Evolutionary conservation across 768 basidiomycete genomes (phyloP), one percentile per base, ranked within the genome.

Genomic region (Cubamyces sp.): DNA sequence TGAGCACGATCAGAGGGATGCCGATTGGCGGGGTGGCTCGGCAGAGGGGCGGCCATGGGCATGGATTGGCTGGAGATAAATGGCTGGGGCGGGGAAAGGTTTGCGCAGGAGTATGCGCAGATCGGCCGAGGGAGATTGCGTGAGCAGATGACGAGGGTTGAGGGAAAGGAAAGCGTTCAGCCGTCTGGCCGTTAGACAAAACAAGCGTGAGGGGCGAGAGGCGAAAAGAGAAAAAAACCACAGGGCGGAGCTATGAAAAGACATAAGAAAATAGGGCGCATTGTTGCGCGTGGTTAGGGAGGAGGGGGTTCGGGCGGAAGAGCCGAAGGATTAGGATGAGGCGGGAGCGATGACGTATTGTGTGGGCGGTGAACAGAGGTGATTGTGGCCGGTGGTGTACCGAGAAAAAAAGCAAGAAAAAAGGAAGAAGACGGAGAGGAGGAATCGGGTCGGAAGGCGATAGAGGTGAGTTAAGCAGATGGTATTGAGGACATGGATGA

Each of bases 41-140:
- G 54, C 54, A 57, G 30, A 26, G n/a, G 54, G 48, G 23, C 39
- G n/a, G 15, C 23, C 54, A 30, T 21, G 54, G 28, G 43, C 28
- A 43, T n/a, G 47, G 60, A 61, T 61, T 60, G 59, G 59, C 57
- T 58, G 57, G 25, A 51, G 49, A 51, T 54, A 50, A 48, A 46
- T 21, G 52, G 59, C 37, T 52, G 41, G 52, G 59, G 52, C 59
- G 50, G 59, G 52, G 34, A 53, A 54, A 48, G 42, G 59, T 52
- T 52, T 42, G 59, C 51, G 50, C 59, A 37, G 43, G 30, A 18
- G 41, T 8, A 19, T 18, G 59, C 59, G 59, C 46, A 60, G 59
- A 60, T 60, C 59, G 59, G 45, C 37, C 28, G 19, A 23, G 18
- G 19, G 21, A n/a, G 37, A 28, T 34, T 41, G 26, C 43, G 37